Percentiles rank a stretch among this genome's conserved stretches.
Evolutionary conservation across 257 asterid species (phyloP).

Genomic region (Solanum chiquidenum): DNA sequence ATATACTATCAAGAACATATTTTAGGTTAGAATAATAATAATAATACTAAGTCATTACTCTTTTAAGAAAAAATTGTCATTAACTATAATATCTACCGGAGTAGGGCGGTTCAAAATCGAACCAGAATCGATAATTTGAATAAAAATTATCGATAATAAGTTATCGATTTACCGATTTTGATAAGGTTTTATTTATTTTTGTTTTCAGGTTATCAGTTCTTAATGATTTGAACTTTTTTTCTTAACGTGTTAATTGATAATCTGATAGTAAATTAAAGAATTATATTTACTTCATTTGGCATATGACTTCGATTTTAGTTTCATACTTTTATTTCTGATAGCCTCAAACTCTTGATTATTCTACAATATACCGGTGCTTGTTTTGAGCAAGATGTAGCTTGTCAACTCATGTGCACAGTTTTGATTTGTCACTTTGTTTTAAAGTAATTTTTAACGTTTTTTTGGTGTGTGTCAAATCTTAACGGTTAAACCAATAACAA

Average conservation of each 20-base stretch:
- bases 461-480: neutral
- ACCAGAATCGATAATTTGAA: no score
- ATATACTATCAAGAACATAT: neutral
- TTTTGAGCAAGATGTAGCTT: no score
- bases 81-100: fast-evolving
- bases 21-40: neutral
- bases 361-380: neutral
- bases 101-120: neutral
- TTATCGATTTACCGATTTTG: no score
- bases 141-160: no score
- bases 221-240: no score
- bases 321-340: no score
- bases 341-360: neutral
- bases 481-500: no score
- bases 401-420: neutral
- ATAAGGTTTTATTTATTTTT: no score
- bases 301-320: neutral
- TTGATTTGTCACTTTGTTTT: neutral
- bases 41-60: neutral
- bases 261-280: neutral
- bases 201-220: no score
- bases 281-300: neutral
- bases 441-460: no score
- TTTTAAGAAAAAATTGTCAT: neutral
- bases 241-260: neutral